Conservation (phyloP, 768 basidiomycete genomes). For the Cystofilobasidium ferigula region DNA sequence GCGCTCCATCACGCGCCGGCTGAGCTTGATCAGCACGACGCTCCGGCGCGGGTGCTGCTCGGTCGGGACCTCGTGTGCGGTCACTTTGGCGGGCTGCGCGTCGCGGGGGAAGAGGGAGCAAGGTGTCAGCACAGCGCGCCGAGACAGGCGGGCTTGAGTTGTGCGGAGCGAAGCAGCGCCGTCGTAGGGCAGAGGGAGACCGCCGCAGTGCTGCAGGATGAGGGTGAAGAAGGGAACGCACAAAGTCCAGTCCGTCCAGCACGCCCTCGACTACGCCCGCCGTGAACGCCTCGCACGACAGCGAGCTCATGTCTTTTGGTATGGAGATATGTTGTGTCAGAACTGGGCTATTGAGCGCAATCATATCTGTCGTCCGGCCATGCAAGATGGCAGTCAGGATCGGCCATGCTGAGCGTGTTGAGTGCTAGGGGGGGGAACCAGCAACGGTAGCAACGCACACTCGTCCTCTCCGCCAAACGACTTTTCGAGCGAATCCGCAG, state of each 20-base stretch:
- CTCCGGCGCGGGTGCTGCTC: constrained; percentile 69
- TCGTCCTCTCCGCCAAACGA: constrained; percentile 94
- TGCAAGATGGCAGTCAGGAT: too few species aligned
- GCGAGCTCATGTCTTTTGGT: constrained; percentile 81
- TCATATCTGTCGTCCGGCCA: constrained; percentile 97
- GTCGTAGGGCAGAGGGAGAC: too few species aligned
- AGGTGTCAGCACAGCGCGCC: background rate
- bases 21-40: constrained; percentile 94
- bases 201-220: background rate
- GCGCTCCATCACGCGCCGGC: constrained; percentile 80
- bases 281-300: constrained; percentile 94
- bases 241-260: constrained; percentile 84
- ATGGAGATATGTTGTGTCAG: constrained; percentile 86
- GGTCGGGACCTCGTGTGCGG: constrained; percentile 83
- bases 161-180: too few species aligned
- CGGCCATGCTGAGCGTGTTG: too few species aligned
- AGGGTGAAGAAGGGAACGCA: constrained; percentile 42
- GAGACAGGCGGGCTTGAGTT: too few species aligned
- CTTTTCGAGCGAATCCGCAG: constrained; percentile 90
- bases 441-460: constrained; percentile 50
- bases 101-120: too few species aligned
- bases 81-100: constrained; percentile 81
- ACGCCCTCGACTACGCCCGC: constrained; percentile 97
- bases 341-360: constrained; percentile 89
- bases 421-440: background rate